Evolutionary conservation across 2,329 filamentous ascomycete genomes (phyloP), one percentile per base, ranked within the genome.

Genomic region (Fusarium cicatricum): DNA sequence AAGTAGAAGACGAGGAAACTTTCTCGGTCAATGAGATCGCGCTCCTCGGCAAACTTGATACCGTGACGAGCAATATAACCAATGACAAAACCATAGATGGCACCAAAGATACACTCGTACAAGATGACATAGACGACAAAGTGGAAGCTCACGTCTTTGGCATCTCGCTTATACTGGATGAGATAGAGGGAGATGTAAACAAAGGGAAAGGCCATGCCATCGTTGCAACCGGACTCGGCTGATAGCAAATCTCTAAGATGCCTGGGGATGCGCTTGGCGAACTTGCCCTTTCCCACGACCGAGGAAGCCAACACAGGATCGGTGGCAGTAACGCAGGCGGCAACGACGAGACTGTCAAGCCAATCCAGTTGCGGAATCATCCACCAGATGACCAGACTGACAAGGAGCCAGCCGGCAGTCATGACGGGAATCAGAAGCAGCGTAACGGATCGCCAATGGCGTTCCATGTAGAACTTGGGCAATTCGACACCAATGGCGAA

Each of bases 1-100:
- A 99, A 99, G 80, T 99, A 99, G 78, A 98, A 99, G 44, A 98
- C 95, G 49, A 99, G 85, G 70, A 97, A 98, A 74, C 94, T 98
- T 77, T 99, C 95, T 70, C 95, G 85, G 72, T 99, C 95, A 65
- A 99, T 96, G 51, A 97, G 75, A 42, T 95, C 90, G 64, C 84
- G 87, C 68, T 88, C 85, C 75, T 99, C 94, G 10, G 95, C 92
- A 58, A 80, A 89, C 68, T 92, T 92, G 79, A 99, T 97, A 21
- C 91, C 88, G 66, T 96, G 94, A 21, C 95, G 89, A 23, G 92
- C 95, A 66, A 90, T 85, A 71, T 98, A 99, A 15, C 95, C 95
- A 60, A 99, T 82, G 16, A 86, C 57, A 63, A 98, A 96, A 15
- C 95, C 95, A 67, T 90, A 97, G 54, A 98, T 70, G 39, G 92